Conservation (phyloP, 257 asterid species). For the Solanum phureja region DNA sequence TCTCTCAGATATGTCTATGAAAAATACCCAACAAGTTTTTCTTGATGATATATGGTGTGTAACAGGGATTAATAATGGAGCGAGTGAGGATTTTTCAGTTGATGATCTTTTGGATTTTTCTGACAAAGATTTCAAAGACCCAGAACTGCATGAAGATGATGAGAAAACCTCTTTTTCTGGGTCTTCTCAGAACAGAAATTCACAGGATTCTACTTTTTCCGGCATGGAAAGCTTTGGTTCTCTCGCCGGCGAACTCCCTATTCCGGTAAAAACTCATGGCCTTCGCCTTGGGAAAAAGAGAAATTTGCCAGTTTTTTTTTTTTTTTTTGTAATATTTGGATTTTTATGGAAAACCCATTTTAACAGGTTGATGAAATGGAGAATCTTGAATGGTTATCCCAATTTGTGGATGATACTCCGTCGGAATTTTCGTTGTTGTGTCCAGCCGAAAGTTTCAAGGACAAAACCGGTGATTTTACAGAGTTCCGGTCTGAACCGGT, state of each 20-base stretch:
- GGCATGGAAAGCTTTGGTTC: slow-evolving; percentile 44
- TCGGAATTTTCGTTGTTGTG: slow-evolving; percentile 32
- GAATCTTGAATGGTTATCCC: slow-evolving; percentile 77
- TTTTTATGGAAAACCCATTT: not conserved
- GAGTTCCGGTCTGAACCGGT: slow-evolving; percentile 22
- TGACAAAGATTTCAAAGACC: slow-evolving; percentile 52
- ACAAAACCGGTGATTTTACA: slow-evolving; percentile 11
- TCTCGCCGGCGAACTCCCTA: slow-evolving; percentile 45
- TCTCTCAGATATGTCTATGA: slow-evolving; percentile 46
- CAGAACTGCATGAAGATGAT: slow-evolving; percentile 27
- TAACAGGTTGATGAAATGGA: slow-evolving; percentile 68
- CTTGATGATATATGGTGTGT: slow-evolving; percentile 67
- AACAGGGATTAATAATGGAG: slow-evolving; percentile 43
- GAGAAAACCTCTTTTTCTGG: slow-evolving; percentile 9
- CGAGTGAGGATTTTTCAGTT: slow-evolving; percentile 76
- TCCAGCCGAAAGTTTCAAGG: slow-evolving; percentile 30
- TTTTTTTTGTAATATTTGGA: not conserved
- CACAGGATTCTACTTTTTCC: slow-evolving; percentile 36
- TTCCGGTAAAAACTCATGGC: slow-evolving; percentile 49
- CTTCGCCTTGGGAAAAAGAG: not conserved
- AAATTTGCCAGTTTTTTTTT: not conserved
- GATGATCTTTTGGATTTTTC: slow-evolving; percentile 93
- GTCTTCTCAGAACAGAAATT: slow-evolving; percentile 21
- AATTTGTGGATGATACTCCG: slow-evolving; percentile 59
- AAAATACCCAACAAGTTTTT: slow-evolving; percentile 33